Percentiles rank a stretch among this genome's conserved stretches.
Evolutionary conservation across 2,329 filamentous ascomycete genomes (phyloP).

Genomic region (Colletotrichum cereale): DNA sequence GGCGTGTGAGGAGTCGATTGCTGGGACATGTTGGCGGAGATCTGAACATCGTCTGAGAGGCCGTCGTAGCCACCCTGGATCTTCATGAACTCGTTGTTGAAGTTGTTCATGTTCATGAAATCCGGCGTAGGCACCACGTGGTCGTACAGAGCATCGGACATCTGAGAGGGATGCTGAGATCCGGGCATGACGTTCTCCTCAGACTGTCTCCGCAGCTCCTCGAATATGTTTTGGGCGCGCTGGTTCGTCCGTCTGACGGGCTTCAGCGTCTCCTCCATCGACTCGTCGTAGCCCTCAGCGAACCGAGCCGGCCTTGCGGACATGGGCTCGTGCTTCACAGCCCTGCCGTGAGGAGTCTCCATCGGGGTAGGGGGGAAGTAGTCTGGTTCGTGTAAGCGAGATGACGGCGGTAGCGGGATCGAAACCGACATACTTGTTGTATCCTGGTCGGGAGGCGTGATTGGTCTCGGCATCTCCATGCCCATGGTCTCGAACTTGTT

Average conservation of each 20-base stretch:
- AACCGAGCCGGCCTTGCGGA: constrained; percentile 61
- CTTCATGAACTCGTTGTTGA: constrained; percentile 60
- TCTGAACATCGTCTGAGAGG: constrained; percentile 51
- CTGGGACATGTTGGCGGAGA: constrained; percentile 64
- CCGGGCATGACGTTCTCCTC: constrained; percentile 59
- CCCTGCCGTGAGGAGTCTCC: constrained; percentile 69
- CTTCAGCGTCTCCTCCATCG: constrained; percentile 76
- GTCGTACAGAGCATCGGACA: constrained; percentile 58
- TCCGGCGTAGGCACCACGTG: constrained; percentile 66
- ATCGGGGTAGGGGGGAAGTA: constrained; percentile 77
- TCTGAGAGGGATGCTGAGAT: constrained; percentile 34
- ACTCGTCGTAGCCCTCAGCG: constrained; percentile 72
- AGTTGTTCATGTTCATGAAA: constrained; percentile 67
- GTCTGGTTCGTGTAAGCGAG: constrained; percentile 55
- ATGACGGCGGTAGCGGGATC: too few species aligned
- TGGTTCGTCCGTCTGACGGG: constrained; percentile 60
- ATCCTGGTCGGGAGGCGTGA: constrained; percentile 73
- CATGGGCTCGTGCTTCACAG: constrained; percentile 55
- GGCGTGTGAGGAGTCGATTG: constrained; percentile 66
- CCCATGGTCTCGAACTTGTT: constrained; percentile 69
- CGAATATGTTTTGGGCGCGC: constrained; percentile 66
- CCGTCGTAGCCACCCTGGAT: constrained; percentile 51
- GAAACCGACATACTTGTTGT: constrained; percentile 64
- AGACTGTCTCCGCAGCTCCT: constrained; percentile 68
- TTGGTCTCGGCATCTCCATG: constrained; percentile 63